Evolutionary conservation across 371 early-diverging fungal genomes (phyloP).

Genomic region (Funneliformis caledonium): DNA sequence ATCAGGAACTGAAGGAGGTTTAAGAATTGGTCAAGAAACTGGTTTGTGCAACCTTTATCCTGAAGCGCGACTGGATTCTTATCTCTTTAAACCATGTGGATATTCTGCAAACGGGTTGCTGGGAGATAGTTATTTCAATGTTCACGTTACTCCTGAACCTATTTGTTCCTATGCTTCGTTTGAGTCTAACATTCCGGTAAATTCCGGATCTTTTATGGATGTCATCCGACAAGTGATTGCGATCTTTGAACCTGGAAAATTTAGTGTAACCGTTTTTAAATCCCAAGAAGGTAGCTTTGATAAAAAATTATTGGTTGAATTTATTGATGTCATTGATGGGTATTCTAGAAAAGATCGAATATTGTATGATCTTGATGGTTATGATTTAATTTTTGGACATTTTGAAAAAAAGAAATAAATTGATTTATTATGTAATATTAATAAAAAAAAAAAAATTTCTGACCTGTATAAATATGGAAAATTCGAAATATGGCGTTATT

Average conservation of each 20-base stretch:
- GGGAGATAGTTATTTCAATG: conserved; percentile 84
- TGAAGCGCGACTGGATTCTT: conserved; percentile 77
- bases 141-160: conserved; percentile 98
- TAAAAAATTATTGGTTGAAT: conserved; percentile 51
- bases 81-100: conserved; percentile 91
- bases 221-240: conserved; percentile 76
- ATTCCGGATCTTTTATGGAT: conserved; percentile 65
- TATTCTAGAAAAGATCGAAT: conserved; percentile 71
- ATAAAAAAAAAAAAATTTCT: no score
- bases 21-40: conserved; percentile 68
- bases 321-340: conserved; percentile 56
- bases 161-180: conserved; percentile 96
- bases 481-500: no score
- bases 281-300: conserved; percentile 45
- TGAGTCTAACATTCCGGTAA: conserved; percentile 83
- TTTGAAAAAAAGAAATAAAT: conserved; percentile 43
- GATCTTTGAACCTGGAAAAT: conserved; percentile 80
- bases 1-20: conserved; percentile 63
- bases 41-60: conserved; percentile 83
- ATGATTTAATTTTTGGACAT: conserved; percentile 75
- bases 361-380: conserved; percentile 79
- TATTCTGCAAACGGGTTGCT: conserved; percentile 91
- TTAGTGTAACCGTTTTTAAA: conserved; percentile 84
- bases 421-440: no score
- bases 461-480: no score